Conservation (phyloP, 768 basidiomycete genomes). For the Hebeloma cylindrosporum region DNA sequence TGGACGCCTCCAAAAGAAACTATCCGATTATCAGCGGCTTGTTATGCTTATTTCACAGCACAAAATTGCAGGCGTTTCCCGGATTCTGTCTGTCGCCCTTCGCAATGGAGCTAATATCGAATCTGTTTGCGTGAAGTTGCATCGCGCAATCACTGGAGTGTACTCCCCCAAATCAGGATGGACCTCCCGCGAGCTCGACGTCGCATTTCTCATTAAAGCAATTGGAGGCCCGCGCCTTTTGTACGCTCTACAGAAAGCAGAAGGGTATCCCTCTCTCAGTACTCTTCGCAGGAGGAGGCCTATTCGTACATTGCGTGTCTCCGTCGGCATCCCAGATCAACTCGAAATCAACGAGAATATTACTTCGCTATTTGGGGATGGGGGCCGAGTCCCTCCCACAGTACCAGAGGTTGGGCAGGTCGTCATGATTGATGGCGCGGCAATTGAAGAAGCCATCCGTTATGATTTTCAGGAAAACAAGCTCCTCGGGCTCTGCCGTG, state of each 20-base stretch:
- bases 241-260: constrained; percentile 24
- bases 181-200: constrained; percentile 23
- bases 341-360: constrained; percentile 20
- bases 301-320: constrained; percentile 18
- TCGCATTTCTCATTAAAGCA: constrained; percentile 28
- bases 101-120: constrained; percentile 2
- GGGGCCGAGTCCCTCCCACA: constrained; percentile 10
- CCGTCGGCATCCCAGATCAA: constrained; percentile 7
- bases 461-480: constrained; percentile 13
- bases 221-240: constrained; percentile 26
- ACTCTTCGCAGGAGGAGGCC: constrained; percentile 12
- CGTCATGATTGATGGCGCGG: constrained; percentile 28
- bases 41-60: constrained; percentile 10
- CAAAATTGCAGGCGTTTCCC: constrained; percentile 10
- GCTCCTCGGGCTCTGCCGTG: constrained; percentile 27
- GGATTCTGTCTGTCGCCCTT: constrained; percentile 8
- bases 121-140: background rate
- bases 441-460: constrained; percentile 21
- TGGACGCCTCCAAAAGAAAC: too few species aligned
- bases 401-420: constrained; percentile 15
- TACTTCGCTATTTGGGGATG: constrained; percentile 9
- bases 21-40: constrained; percentile 3
- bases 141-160: background rate
- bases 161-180: constrained; percentile 9
- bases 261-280: constrained; percentile 19